Evolutionary conservation across 2,329 filamentous ascomycete species (phyloP), one percentile per base, ranked within the genome.

Genomic region (Fusarium aywerte): DNA sequence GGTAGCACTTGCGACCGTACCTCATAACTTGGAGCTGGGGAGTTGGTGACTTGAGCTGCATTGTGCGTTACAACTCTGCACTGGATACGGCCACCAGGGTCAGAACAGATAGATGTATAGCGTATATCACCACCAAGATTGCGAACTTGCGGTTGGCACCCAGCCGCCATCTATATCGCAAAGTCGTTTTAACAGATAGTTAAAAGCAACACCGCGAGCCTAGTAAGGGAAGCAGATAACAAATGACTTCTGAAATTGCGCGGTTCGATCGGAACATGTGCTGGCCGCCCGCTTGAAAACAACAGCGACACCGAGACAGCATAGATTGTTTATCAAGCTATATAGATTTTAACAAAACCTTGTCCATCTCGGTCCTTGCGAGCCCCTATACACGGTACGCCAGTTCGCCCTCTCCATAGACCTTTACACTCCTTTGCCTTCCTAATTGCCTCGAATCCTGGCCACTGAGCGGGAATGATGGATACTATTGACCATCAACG

Each of bases 331-430:
- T 11, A 43, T 49, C 42, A 39, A 55, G 32, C 32, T 53, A 50
- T 45, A 23, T 48, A 40, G 31, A 31, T 53, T 29, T 53, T 39
- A 44, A 36, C 39, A 45, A 31, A 62, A 32, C 29, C n/a, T 9
- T 23, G n/a, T 33, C n/a, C 21, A 7, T 25, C 25, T 25, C 27
- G 32, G n/a, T 20, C 45, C 32, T 36, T 40, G 10, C 16, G 48
- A 32, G 18, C 32, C 44, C 32, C 31, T 55, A 36, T 61, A 50
- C 51, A 58, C 44, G 42, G 48, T 58, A 44, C 50, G 57, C 59
- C 69, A 57, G 67, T 58, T 55, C 27, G 33, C 58, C 47, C 36
- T 39, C 49, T 23, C 31, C 27, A 51, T 57, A 51, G 47, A 56
- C 47, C 31, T 40, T 61, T 52, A 52, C 29, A 51, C 40, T 58